A percentile compares a stretch with the other conserved stretches of the same genome.
Conservation (phyloP, 768 basidiomycete genomes). For the Mycena alexandri region DNA sequence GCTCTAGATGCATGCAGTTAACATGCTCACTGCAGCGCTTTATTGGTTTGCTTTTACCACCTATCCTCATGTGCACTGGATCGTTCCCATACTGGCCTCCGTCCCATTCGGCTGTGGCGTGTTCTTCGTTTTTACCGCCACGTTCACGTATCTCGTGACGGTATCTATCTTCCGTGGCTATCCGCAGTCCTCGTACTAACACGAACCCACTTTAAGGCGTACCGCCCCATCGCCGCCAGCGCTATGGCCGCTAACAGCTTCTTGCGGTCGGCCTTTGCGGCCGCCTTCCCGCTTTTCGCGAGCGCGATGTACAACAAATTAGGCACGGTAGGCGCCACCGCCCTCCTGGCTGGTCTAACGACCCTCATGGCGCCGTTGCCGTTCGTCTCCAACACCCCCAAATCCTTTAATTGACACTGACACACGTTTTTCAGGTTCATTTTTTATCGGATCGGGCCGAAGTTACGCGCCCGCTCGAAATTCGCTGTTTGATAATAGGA, state of each 20-base stretch:
- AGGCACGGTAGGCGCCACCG: constrained; percentile 79
- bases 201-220: constrained; percentile 47
- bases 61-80: constrained; percentile 67
- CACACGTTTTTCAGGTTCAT: constrained; percentile 52
- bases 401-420: neutral
- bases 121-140: constrained; percentile 78
- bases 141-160: constrained; percentile 80
- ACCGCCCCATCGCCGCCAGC: constrained; percentile 74
- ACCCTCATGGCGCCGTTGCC: constrained; percentile 73
- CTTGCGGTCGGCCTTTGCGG: constrained; percentile 71
- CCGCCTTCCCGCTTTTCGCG: constrained; percentile 73
- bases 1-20: constrained; percentile 51
- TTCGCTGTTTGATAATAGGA: constrained; percentile 47
- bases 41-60: constrained; percentile 75
- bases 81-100: constrained; percentile 73
- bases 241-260: constrained; percentile 78
- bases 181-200: neutral
- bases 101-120: constrained; percentile 74
- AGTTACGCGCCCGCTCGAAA: constrained; percentile 56
- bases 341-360: constrained; percentile 75
- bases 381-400: constrained; percentile 50
- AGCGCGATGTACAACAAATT: constrained; percentile 77
- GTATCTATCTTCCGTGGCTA: neutral
- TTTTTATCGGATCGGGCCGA: constrained; percentile 61
- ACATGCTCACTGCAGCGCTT: constrained; percentile 59